Evolutionary conservation across 2,329 filamentous ascomycete genomes (phyloP).

Genomic region (Microthyrium microscopicum): DNA sequence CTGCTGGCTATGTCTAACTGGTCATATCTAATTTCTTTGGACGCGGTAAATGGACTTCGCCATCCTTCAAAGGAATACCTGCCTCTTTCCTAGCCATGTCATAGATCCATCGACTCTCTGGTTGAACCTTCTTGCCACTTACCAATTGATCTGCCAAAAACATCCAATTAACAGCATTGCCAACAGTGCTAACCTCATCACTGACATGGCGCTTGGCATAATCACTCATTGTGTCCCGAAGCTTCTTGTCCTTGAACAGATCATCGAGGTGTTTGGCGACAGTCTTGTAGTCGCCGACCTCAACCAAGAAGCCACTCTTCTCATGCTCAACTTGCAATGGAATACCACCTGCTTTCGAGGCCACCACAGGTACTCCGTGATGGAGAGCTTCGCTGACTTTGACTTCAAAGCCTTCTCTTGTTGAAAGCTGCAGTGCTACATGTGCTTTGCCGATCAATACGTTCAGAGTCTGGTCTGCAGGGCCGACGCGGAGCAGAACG

Average conservation of each 20-base stretch:
- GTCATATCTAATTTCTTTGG: slow-evolving; percentile 1
- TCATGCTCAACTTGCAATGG: slow-evolving; percentile 58
- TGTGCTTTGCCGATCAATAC: slow-evolving; percentile 55
- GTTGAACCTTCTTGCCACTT: slow-evolving; percentile 39
- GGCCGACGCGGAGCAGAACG: slow-evolving; percentile 59
- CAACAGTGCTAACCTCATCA: slow-evolving; percentile 68
- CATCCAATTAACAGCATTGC: slow-evolving; percentile 60
- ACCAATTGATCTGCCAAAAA: slow-evolving; percentile 56
- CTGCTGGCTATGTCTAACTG: not conserved
- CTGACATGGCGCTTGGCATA: slow-evolving; percentile 52
- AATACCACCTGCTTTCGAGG: slow-evolving; percentile 61
- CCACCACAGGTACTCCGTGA: slow-evolving; percentile 63
- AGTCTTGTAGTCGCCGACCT: slow-evolving; percentile 50
- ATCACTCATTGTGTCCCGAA: slow-evolving; percentile 51
- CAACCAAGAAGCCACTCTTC: slow-evolving; percentile 58
- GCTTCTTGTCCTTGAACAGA: slow-evolving; percentile 46
- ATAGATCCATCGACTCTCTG: slow-evolving; percentile 52
- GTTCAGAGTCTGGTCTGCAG: slow-evolving; percentile 68
- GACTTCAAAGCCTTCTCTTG: slow-evolving; percentile 69
- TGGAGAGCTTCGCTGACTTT: slow-evolving; percentile 74
- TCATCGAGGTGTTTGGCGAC: slow-evolving; percentile 51
- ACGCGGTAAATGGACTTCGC: slow-evolving; percentile 24
- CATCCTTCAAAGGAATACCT: slow-evolving; percentile 37
- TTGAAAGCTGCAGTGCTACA: slow-evolving; percentile 63
- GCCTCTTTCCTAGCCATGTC: slow-evolving; percentile 55